A percentile compares a stretch with the other conserved stretches of the same genome.
These are phyloP conservation scores for Lenwebbia sp. DNA, from an alignment of 345 rosid species.

Conservation along the genomic window DNA sequence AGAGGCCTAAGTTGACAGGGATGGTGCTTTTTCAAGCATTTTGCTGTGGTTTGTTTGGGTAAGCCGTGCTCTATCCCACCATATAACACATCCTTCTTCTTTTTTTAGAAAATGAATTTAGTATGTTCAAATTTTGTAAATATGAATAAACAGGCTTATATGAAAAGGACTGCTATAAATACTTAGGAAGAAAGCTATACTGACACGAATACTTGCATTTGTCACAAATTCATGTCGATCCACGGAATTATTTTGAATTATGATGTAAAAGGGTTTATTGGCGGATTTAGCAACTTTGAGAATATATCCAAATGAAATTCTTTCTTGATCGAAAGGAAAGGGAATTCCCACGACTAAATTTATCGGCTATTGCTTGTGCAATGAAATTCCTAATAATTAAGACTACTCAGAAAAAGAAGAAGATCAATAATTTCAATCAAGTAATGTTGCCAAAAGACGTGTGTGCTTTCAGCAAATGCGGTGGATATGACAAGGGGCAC, in stretches of 20 bases:
- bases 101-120: background rate
- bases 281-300: too few relatives aligned
- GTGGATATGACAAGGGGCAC: background rate
- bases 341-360: too few relatives aligned
- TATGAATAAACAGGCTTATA: background rate
- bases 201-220: background rate
- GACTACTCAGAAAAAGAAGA: too few relatives aligned
- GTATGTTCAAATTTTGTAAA: background rate
- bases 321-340: too few relatives aligned
- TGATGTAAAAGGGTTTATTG: too few relatives aligned
- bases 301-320: too few relatives aligned
- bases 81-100: background rate
- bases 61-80: background rate
- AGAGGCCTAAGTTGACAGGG: conserved; percentile 39
- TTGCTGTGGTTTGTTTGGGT: conserved; percentile 43
- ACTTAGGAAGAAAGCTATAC: background rate
- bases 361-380: too few relatives aligned
- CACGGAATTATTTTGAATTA: background rate
- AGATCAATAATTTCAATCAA: background rate
- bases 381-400: too few relatives aligned
- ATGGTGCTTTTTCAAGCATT: conserved; percentile 27
- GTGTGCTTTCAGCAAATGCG: background rate
- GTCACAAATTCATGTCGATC: background rate
- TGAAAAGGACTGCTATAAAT: background rate
- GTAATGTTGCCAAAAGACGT: background rate